phyloP scores from a whole-genome alignment of 768 basidiomycete genomes.

The Rossbeevera mucosa region DNA sequence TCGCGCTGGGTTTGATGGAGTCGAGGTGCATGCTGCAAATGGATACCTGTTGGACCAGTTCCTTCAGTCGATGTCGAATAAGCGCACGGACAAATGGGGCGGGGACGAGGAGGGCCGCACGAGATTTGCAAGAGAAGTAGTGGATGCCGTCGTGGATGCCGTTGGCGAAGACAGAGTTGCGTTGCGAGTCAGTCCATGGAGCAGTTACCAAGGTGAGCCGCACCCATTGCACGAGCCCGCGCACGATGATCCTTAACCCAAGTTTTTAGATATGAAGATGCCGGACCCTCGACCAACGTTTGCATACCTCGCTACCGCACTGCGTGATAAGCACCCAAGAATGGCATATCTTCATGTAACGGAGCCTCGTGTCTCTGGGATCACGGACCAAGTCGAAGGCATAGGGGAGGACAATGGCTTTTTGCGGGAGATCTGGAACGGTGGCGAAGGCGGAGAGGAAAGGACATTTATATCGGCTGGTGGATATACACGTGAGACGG shows the following conservation, averaged over 20 bases:
- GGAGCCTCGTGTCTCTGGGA: neutral
- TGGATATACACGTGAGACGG: conserved; percentile 23
- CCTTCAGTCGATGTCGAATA: conserved; percentile 25
- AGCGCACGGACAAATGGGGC: conserved; percentile 37
- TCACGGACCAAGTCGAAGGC: neutral
- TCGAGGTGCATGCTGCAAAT: conserved; percentile 42
- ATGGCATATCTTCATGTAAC: neutral
- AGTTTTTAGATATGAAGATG: neutral
- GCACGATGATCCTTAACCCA: neutral
- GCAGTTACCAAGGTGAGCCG: neutral
- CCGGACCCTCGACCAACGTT: neutral
- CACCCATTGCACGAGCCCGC: neutral
- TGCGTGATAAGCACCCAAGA: neutral
- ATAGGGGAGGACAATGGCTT: neutral
- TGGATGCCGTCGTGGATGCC: conserved; percentile 6
- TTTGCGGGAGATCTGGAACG: neutral
- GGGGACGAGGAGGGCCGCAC: conserved; percentile 51
- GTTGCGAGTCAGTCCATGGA: neutral
- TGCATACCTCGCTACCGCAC: neutral
- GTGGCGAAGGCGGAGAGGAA: conserved; percentile 17
- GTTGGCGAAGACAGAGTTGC: neutral
- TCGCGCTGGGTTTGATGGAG: conserved; percentile 12
- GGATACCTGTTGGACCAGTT: conserved; percentile 58
- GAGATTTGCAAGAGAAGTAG: conserved; percentile 43
- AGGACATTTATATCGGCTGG: neutral